Percentiles rank a stretch among this genome's conserved stretches.
Evolutionary conservation across 2,329 filamentous ascomycete species (phyloP).

Genomic region (Talaromyces albobiverticillius): DNA sequence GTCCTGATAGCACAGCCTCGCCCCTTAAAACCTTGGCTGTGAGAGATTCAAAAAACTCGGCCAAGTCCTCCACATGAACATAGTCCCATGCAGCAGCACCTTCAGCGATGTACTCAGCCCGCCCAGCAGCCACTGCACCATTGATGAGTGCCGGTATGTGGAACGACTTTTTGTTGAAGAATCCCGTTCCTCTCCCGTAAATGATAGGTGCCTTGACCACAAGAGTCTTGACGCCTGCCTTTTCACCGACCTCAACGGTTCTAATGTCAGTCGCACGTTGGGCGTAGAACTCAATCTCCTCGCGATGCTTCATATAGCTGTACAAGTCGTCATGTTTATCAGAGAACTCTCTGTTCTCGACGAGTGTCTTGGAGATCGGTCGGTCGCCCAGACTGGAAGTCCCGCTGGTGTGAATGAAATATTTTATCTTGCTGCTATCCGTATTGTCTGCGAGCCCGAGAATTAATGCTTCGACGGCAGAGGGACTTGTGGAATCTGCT

Average conservation of each 20-base stretch:
- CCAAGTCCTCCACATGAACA: conserved; percentile 6
- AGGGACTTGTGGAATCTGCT: background rate
- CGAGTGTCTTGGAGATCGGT: background rate
- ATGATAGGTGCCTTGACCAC: conserved; percentile 5
- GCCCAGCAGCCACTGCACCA: background rate
- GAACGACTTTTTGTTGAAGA: conserved; percentile 4
- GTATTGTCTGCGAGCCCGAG: background rate
- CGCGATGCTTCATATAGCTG: conserved; percentile 1
- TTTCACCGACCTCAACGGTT: background rate
- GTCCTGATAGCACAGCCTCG: background rate
- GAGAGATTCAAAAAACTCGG: background rate
- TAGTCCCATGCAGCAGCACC: conserved; percentile 1
- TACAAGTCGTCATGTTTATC: conserved; percentile 5
- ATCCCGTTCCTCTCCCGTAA: conserved; percentile 2
- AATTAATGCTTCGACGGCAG: conserved; percentile 1
- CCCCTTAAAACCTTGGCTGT: background rate
- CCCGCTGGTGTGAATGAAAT: conserved; percentile 6
- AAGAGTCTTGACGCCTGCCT: background rate
- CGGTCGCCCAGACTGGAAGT: conserved; percentile 6
- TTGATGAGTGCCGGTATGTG: background rate
- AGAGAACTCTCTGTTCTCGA: background rate
- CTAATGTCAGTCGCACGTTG: conserved; percentile 4
- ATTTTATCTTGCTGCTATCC: background rate
- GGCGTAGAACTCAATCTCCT: background rate
- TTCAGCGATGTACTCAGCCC: background rate